Evolutionary conservation across 208 protist species (phyloP), one percentile per base, ranked within the genome.

Genomic region (Trypanosoma grayi): DNA sequence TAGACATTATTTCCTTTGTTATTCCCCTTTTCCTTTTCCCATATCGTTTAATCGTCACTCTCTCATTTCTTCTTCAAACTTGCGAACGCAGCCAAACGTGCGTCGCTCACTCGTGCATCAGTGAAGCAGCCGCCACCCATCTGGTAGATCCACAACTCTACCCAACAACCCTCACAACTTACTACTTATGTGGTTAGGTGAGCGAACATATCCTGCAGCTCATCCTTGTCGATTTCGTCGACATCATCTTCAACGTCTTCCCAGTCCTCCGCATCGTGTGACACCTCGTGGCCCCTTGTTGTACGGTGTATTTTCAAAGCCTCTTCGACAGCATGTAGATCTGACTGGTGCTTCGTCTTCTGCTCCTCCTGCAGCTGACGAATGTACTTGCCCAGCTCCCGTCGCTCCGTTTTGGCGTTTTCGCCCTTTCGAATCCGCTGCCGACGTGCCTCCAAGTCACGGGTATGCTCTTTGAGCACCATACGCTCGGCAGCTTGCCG

Each of bases 371-470:
- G 77, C 31, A 95, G 77, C 68, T 86, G 77, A 0, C 83, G 77
- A 45, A 95, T 92, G 69, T 95, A 95, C 72, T 93, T 93, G 33
- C 81, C 79, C 16, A 95, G 75, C 61, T 95, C 90, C 9, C 90
- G 90, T 6, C 86, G 81, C 70, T 95, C 90, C 45, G 58, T 73
- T 60, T 90, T 92, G 20, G 81, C 86, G 48, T 83, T 82, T 44
- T 85, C 82, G 37, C 86, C 86, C 28, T 77, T 75, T 24, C 77
- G 79, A 27, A 84, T 87, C 27, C 78, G 77, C n/a, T 72, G 59
- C 18, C 82, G 76, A 18, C 83, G 76, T 13, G 57, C 67, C 60
- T 91, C 78, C 36, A 95, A 73, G 28, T 90, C 83, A 2, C 79
- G 74, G 54, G 81, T 58, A 78, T 92, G 84, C 44, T 92, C 82